Percentiles rank a stretch among this genome's conserved stretches.
phyloP scores from a whole-genome alignment of 2,329 filamentous ascomycete species.

The Nothopassalora personata region DNA sequence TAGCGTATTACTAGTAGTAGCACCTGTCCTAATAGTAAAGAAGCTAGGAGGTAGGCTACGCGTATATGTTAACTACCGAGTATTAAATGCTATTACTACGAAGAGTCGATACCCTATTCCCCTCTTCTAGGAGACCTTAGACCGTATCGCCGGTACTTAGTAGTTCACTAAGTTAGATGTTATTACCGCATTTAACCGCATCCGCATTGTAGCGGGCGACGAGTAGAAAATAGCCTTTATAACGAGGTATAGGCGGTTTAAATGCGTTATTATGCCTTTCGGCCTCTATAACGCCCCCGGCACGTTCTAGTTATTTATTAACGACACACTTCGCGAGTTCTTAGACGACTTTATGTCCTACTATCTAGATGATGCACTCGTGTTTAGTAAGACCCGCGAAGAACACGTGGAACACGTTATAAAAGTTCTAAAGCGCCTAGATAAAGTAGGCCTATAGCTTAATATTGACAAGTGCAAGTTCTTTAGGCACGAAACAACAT shows the following conservation, averaged over 20 bases:
- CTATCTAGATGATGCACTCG: conserved; percentile 5
- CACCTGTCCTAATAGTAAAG: conserved; percentile 6
- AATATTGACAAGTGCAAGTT: conserved; percentile 22
- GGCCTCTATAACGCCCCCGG: no score
- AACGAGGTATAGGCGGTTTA: conserved; percentile 6
- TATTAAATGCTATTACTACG: conserved; percentile 26
- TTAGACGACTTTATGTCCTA: conserved; percentile 3
- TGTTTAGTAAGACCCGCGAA: conserved; percentile 2
- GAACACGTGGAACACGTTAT: conserved; percentile 16
- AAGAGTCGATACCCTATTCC: conserved; percentile 27
- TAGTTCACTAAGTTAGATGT: conserved; percentile 23
- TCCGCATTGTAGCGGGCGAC: conserved; percentile 4
- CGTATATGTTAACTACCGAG: conserved; percentile 27
- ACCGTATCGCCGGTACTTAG: conserved; percentile 17
- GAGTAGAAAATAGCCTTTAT: conserved; percentile 12
- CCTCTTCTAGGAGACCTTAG: conserved; percentile 25
- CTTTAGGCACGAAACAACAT: conserved; percentile 14
- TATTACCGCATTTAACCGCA: conserved; percentile 9
- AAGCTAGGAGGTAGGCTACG: conserved; percentile 12
- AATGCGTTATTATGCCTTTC: conserved; percentile 11
- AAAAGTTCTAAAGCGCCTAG: conserved; percentile 14
- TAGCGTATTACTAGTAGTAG: background rate
- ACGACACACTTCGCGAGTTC: no score
- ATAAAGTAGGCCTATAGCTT: conserved; percentile 9
- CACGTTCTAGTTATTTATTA: no score